Evolutionary conservation across 805 yeast genomes (phyloP).

Genomic region (Metschnikowia proteae): DNA sequence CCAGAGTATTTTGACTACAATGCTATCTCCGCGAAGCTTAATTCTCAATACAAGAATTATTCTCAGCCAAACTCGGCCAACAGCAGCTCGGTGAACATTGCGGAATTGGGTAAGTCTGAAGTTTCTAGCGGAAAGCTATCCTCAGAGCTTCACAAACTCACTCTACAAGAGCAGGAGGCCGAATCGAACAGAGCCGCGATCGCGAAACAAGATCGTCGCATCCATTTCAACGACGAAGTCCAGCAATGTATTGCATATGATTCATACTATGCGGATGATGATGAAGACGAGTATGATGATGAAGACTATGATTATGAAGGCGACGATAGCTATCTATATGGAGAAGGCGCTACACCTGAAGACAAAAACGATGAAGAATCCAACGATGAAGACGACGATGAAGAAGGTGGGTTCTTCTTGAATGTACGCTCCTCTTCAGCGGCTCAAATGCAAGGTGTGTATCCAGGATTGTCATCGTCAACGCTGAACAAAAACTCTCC

Average conservation of each 20-base stretch:
- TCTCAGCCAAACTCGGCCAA: conserved; percentile 34
- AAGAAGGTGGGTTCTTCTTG: conserved; percentile 67
- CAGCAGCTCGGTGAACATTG: conserved; percentile 22
- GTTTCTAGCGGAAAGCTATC: conserved; percentile 4
- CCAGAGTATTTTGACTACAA: conserved; percentile 43
- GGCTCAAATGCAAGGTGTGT: conserved; percentile 20
- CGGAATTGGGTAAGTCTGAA: conserved; percentile 8
- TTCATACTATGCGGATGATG: conserved; percentile 12
- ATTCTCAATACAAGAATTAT: conserved; percentile 31
- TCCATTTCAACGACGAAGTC: conserved; percentile 91
- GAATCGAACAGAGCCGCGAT: not conserved
- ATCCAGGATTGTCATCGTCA: conserved; percentile 17
- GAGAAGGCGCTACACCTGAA: conserved; percentile 8
- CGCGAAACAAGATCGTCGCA: conserved; percentile 50
- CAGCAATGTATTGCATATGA: conserved; percentile 87
- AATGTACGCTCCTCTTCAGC: conserved; percentile 46
- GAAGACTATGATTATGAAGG: conserved; percentile 20
- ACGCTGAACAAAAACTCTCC: conserved; percentile 6
- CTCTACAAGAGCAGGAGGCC: not conserved
- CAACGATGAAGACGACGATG: conserved; percentile 39
- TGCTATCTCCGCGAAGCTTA: conserved; percentile 42
- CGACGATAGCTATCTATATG: conserved; percentile 15
- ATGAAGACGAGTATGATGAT: conserved; percentile 15
- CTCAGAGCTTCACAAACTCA: conserved; percentile 6
- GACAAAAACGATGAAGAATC: conserved; percentile 25